A percentile compares a stretch with the other conserved stretches of the same genome.
Evolutionary conservation across 2,329 filamentous ascomycete genomes (phyloP).

Genomic region (Stagonosporopsis tanaceti): DNA sequence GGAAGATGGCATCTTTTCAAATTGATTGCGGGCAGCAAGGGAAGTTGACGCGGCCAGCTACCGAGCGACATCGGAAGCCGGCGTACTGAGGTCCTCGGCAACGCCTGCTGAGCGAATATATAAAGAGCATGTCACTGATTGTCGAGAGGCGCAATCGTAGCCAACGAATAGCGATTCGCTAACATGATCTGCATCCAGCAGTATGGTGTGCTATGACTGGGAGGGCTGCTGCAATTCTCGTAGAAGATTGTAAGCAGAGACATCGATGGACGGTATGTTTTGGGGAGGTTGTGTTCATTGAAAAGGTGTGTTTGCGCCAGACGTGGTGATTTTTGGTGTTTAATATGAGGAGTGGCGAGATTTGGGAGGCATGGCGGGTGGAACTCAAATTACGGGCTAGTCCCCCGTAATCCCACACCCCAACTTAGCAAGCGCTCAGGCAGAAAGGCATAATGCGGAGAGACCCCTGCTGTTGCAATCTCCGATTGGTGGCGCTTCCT

Average conservation of each 20-base stretch:
- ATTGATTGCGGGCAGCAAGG: neutral
- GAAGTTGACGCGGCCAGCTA: neutral
- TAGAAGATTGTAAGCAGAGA: neutral
- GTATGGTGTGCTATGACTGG: neutral
- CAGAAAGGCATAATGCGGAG: conserved; percentile 10
- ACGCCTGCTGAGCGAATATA: neutral
- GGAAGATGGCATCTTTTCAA: neutral
- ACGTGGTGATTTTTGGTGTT: neutral
- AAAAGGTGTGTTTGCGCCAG: neutral
- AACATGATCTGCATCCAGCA: neutral
- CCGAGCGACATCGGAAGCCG: neutral
- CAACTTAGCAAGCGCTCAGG: conserved; percentile 3
- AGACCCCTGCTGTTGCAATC: conserved; percentile 13
- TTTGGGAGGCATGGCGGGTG: neutral
- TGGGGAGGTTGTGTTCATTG: neutral
- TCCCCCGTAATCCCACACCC: neutral
- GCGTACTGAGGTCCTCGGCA: neutral
- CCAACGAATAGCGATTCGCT: conserved; percentile 2
- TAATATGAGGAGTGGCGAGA: neutral
- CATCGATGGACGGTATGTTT: neutral
- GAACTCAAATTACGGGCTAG: conserved; percentile 9
- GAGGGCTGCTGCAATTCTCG: neutral
- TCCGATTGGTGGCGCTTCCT: conserved; percentile 20
- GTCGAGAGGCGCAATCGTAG: neutral
- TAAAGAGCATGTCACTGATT: conserved; percentile 1